Percentiles rank a stretch among this genome's conserved stretches.
phyloP scores from a whole-genome alignment of 345 rosid genomes.

The Durio zibethinus region DNA sequence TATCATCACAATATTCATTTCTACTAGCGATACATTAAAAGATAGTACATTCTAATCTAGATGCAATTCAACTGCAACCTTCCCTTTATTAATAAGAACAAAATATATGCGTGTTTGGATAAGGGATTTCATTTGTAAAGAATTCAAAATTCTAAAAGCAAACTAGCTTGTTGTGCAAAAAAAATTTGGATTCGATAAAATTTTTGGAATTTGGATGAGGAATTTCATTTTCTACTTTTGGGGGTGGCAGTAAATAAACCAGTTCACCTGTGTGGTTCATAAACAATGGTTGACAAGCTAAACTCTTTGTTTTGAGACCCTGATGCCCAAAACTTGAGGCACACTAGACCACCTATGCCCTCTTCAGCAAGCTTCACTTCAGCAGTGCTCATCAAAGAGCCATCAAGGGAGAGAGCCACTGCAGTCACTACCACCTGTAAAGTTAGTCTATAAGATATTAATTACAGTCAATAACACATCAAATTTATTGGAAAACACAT shows the following conservation, averaged over 20 bases:
- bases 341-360: constrained; percentile 77
- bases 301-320: constrained; percentile 54
- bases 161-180: not conserved
- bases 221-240: not conserved
- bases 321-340: constrained; percentile 81
- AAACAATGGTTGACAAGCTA: constrained; percentile 73
- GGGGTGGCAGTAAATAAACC: not conserved
- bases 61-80: not conserved
- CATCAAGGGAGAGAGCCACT: constrained; percentile 76
- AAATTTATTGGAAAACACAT: not conserved
- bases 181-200: not conserved
- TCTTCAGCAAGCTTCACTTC: constrained; percentile 90
- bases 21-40: not conserved
- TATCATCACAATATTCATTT: constrained; percentile 2
- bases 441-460: constrained; percentile 19
- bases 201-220: not conserved
- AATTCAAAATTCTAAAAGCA: not conserved
- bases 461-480: not conserved
- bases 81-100: not conserved
- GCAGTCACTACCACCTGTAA: constrained; percentile 68
- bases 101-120: not conserved
- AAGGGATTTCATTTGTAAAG: not conserved
- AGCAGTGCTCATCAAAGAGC: constrained; percentile 74
- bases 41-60: not conserved
- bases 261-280: constrained; percentile 88